These are phyloP conservation scores for Starmera caribaea DNA, from an alignment of 805 yeast species.

Conservation along the genomic window DNA sequence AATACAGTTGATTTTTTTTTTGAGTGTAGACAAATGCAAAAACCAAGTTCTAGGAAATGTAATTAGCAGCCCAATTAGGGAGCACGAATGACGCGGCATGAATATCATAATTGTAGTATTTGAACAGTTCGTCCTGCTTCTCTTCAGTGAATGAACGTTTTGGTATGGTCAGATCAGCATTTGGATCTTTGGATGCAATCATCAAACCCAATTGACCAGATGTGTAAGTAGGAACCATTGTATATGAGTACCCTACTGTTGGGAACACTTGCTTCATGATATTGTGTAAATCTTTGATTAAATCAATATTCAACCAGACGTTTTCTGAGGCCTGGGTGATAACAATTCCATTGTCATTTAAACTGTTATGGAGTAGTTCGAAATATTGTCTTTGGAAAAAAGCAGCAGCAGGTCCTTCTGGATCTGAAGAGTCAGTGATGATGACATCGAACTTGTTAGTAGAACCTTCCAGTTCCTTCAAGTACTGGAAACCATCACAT, in stretches of 20 bases:
- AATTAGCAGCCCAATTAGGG: constrained; percentile 66
- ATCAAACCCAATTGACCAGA: constrained; percentile 81
- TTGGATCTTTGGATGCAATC: constrained; percentile 52
- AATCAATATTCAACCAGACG: constrained; percentile 60
- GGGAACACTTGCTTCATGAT: constrained; percentile 49
- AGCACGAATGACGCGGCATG: constrained; percentile 69
- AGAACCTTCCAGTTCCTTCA: constrained; percentile 32
- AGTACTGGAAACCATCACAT: constrained; percentile 77
- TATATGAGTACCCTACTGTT: constrained; percentile 57
- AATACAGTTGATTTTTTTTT: too few species aligned
- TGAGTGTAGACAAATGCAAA: too few species aligned
- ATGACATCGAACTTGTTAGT: constrained; percentile 63
- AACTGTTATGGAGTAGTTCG: constrained; percentile 51
- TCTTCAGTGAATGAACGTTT: constrained; percentile 32
- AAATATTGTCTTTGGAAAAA: constrained; percentile 77
- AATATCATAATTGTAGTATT: constrained; percentile 56
- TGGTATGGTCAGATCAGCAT: constrained; percentile 40
- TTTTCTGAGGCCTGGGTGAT: constrained; percentile 75
- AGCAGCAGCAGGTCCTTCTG: constrained; percentile 92
- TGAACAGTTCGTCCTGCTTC: constrained; percentile 40
- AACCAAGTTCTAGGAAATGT: background rate
- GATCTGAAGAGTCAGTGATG: constrained; percentile 89
- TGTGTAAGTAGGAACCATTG: constrained; percentile 82
- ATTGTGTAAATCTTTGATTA: constrained; percentile 35
- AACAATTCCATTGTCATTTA: constrained; percentile 55